Evolutionary conservation across 768 basidiomycete species (phyloP).

Genomic region (Lentinula edodes): DNA sequence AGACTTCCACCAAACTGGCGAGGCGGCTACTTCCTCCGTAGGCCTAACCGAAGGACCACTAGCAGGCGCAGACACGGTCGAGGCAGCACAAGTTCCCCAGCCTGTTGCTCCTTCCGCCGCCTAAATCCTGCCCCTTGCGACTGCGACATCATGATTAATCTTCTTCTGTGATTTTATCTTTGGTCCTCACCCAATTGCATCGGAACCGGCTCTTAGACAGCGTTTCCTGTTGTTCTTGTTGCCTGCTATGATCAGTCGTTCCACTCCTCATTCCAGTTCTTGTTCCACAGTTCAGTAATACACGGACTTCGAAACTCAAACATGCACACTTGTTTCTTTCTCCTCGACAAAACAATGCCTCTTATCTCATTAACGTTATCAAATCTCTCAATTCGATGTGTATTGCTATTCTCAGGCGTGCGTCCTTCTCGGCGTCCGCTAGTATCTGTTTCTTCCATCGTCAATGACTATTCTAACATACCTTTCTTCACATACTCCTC

Average conservation of each 20-base stretch:
- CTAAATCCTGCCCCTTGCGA: neutral
- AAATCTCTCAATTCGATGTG: neutral
- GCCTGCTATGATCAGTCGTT: neutral
- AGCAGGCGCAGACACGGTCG: slow-evolving; percentile 49
- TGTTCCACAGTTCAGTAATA: neutral
- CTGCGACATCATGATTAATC: slow-evolving; percentile 4
- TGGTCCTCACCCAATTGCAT: neutral
- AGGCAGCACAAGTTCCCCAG: slow-evolving; percentile 14
- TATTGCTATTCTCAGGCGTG: neutral
- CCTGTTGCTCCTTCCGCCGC: slow-evolving; percentile 13
- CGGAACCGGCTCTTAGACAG: neutral
- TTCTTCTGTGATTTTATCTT: neutral
- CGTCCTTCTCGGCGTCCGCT: neutral
- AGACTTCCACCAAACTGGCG: slow-evolving; percentile 83
- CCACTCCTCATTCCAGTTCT: neutral
- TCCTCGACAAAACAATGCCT: neutral
- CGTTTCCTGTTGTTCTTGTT: neutral
- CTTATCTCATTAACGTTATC: neutral
- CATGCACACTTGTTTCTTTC: neutral
- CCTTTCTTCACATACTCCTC: neutral
- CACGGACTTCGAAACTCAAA: neutral
- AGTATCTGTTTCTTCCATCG: no score
- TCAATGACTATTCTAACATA: neutral
- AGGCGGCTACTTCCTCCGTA: slow-evolving; percentile 36
- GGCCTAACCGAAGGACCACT: slow-evolving; percentile 65